Percentiles rank a stretch among this genome's conserved stretches.
Conservation (phyloP, 1,284 basidiomycete species). For the Termitomyces sp. region DNA sequence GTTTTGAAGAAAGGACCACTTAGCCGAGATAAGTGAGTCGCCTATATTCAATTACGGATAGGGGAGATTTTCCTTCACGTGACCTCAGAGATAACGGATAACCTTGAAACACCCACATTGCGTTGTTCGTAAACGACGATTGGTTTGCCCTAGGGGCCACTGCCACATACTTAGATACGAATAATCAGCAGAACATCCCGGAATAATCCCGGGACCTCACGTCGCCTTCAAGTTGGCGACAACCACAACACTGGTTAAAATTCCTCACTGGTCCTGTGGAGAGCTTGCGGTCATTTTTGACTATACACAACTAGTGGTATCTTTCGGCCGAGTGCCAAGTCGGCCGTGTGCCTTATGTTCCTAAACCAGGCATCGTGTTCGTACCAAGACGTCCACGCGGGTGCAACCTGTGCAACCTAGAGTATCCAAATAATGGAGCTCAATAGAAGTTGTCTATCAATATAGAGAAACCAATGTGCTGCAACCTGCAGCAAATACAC, state of each 20-base stretch:
- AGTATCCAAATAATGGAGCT: no score
- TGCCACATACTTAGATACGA: no score
- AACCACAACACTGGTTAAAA: no score
- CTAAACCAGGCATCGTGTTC: background rate
- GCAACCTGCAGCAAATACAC: background rate
- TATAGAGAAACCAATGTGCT: background rate
- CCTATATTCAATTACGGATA: background rate
- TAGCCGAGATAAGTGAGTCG: conserved; percentile 17
- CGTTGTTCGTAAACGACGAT: background rate
- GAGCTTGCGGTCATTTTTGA: background rate
- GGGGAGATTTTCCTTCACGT: conserved; percentile 7
- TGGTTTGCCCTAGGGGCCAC: background rate
- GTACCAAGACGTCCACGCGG: background rate
- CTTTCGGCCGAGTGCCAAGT: conserved; percentile 12
- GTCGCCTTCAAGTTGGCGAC: background rate
- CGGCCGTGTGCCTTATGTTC: conserved; percentile 5
- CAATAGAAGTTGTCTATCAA: background rate
- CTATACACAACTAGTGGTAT: background rate
- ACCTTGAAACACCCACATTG: background rate
- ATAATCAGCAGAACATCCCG: no score
- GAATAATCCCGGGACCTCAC: no score
- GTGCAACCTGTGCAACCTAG: background rate
- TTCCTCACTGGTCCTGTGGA: background rate
- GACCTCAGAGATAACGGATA: conserved; percentile 16
- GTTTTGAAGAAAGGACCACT: conserved; percentile 1